phyloP scores from a whole-genome alignment of 345 rosid species.

The Gossypium ekmanianum region DNA sequence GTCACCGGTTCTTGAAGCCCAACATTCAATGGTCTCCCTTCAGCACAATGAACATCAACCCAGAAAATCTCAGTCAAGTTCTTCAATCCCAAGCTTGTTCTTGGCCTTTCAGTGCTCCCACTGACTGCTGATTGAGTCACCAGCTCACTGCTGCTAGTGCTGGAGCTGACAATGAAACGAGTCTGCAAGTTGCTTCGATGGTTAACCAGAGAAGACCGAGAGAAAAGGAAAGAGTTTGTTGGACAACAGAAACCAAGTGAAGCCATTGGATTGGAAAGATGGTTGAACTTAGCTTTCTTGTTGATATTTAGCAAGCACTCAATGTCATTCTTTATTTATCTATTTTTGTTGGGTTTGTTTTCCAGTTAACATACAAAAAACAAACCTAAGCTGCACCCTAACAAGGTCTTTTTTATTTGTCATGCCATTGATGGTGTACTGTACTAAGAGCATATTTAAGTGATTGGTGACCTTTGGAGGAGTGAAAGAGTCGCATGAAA shows the following conservation, averaged over 20 bases:
- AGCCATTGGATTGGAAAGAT: constrained; percentile 27
- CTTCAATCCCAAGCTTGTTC: constrained; percentile 35
- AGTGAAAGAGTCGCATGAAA: neutral
- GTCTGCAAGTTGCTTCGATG: neutral
- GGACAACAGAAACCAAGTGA: constrained; percentile 4
- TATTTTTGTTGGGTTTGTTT: neutral
- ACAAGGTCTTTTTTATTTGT: neutral
- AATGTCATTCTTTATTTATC: neutral
- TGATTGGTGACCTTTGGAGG: constrained; percentile 1
- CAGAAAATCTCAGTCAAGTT: constrained; percentile 42
- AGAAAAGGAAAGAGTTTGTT: neutral
- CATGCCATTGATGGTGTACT: neutral
- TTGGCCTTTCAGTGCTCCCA: neutral
- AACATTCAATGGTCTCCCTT: constrained; percentile 48
- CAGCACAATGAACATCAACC: constrained; percentile 54
- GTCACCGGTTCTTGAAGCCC: constrained; percentile 47
- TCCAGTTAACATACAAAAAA: neutral
- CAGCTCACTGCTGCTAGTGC: constrained; percentile 11
- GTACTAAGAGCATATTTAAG: neutral
- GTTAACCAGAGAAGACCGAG: neutral
- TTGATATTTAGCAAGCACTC: neutral
- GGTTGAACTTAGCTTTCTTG: neutral
- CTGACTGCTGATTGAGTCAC: constrained; percentile 5
- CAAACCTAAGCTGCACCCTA: neutral
- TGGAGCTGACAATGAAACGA: neutral